Conservation (phyloP, 805 yeast genomes). For the Yamadazyma takamatsuzukensis region DNA sequence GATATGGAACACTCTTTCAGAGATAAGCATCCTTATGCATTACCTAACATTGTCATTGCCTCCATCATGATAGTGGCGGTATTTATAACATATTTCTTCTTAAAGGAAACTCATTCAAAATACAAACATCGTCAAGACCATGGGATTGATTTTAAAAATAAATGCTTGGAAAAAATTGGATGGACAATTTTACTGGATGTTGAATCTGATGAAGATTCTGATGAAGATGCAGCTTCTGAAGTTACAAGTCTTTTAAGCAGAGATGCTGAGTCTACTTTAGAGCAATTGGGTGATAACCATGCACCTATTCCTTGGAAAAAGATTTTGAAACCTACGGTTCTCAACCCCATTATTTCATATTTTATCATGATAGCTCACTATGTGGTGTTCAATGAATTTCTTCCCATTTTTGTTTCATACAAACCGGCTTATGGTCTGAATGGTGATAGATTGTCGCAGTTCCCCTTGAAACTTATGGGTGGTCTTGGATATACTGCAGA, state of each 20-base stretch:
- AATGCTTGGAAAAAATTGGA: conserved; percentile 1
- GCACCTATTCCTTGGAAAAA: conserved; percentile 5
- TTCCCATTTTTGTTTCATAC: conserved; percentile 51
- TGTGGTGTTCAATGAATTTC: conserved; percentile 48
- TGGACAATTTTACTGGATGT: no score
- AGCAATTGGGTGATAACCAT: background rate
- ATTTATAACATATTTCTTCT: conserved; percentile 16
- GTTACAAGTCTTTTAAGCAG: conserved; percentile 2
- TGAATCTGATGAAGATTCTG: no score
- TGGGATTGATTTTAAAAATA: conserved; percentile 11
- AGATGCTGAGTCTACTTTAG: background rate
- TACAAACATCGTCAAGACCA: conserved; percentile 12
- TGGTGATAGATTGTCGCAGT: conserved; percentile 15
- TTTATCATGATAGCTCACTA: conserved; percentile 44
- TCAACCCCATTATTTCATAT: conserved; percentile 28
- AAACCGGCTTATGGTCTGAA: conserved; percentile 6
- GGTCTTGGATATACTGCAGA: conserved; percentile 30
- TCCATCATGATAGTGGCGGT: conserved; percentile 12
- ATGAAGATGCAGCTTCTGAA: background rate
- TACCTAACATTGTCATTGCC: conserved; percentile 21
- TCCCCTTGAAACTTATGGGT: conserved; percentile 30
- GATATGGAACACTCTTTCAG: background rate
- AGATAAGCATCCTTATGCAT: conserved; percentile 17
- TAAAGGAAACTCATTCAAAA: conserved; percentile 19
- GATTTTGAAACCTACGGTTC: conserved; percentile 21